phyloP scores from a whole-genome alignment of 129 eudicot species.

The Flaveria brownii region DNA sequence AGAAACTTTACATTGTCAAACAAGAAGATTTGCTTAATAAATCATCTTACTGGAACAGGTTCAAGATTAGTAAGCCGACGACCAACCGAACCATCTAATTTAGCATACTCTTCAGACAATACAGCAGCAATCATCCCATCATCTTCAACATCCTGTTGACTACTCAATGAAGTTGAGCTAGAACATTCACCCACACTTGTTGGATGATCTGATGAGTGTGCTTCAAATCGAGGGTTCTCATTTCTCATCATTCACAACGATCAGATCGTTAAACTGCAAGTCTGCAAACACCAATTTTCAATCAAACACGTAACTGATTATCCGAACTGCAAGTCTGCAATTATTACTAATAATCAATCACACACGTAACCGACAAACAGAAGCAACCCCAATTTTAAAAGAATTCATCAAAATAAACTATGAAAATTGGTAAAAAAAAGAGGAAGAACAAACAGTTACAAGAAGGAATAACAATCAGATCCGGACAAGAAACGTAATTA shows the following conservation, averaged over 20 bases:
- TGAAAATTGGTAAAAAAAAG: neutral
- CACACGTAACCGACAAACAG: neutral
- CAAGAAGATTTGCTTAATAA: neutral
- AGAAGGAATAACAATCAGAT: slow-evolving; percentile 2
- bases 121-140: slow-evolving; percentile 76
- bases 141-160: slow-evolving; percentile 64
- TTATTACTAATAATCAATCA: neutral
- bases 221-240: slow-evolving; percentile 29
- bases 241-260: slow-evolving; percentile 46
- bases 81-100: slow-evolving; percentile 68
- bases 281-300: slow-evolving; percentile 2
- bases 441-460: neutral
- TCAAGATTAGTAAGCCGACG: slow-evolving; percentile 62
- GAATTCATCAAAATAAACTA: neutral
- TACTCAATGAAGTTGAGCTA: slow-evolving; percentile 66
- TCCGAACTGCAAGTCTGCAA: slow-evolving; percentile 20
- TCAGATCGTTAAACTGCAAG: slow-evolving; percentile 13
- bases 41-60: slow-evolving; percentile 63
- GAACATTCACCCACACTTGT: slow-evolving; percentile 51
- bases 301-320: neutral
- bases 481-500: slow-evolving; percentile 11
- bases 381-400: slow-evolving; percentile 4
- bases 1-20: slow-evolving; percentile 11
- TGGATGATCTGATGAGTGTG: slow-evolving; percentile 29
- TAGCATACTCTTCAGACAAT: slow-evolving; percentile 74